Conservation (phyloP, 495 filamentous ascomycete genomes). For the Staphylotrichum tortipilum region DNA sequence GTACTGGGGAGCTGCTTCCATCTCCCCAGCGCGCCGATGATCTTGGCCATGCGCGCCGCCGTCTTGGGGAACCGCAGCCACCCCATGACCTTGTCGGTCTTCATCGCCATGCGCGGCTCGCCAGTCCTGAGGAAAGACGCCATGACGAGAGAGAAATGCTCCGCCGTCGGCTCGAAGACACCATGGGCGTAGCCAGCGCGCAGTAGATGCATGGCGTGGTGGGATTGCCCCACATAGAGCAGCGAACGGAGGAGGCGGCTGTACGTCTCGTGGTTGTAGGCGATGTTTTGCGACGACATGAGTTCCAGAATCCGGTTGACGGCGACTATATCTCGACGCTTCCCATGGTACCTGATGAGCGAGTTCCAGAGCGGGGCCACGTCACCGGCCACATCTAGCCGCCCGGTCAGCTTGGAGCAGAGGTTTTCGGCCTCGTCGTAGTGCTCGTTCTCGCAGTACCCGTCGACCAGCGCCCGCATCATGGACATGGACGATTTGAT, state of each 20-base stretch:
- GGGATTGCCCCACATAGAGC: slow-evolving; percentile 48
- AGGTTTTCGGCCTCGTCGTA: slow-evolving; percentile 53
- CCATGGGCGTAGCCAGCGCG: slow-evolving; percentile 47
- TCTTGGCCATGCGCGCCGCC: slow-evolving; percentile 21
- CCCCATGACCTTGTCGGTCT: slow-evolving; percentile 29
- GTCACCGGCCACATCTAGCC: slow-evolving; percentile 31
- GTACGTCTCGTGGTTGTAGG: slow-evolving; percentile 64
- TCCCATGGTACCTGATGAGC: slow-evolving; percentile 59
- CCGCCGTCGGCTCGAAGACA: slow-evolving; percentile 49
- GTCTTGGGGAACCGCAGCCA: slow-evolving; percentile 23
- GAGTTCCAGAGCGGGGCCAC: slow-evolving; percentile 67
- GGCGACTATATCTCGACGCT: slow-evolving; percentile 51
- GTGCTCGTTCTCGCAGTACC: slow-evolving; percentile 55
- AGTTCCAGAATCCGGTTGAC: slow-evolving; percentile 51
- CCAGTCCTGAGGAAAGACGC: slow-evolving; percentile 27
- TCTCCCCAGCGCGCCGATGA: slow-evolving; percentile 29
- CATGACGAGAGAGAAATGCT: slow-evolving; percentile 44
- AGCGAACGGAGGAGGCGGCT: slow-evolving; percentile 65
- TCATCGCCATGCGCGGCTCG: slow-evolving; percentile 24
- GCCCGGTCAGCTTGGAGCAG: slow-evolving; percentile 33
- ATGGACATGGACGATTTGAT: slow-evolving; percentile 42
- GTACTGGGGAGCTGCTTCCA: slow-evolving; percentile 22
- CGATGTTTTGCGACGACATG: slow-evolving; percentile 52
- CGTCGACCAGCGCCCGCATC: slow-evolving; percentile 56
- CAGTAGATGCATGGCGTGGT: slow-evolving; percentile 60